Conservation (phyloP, 768 basidiomycete genomes). For the Chalciporus piperatus region DNA sequence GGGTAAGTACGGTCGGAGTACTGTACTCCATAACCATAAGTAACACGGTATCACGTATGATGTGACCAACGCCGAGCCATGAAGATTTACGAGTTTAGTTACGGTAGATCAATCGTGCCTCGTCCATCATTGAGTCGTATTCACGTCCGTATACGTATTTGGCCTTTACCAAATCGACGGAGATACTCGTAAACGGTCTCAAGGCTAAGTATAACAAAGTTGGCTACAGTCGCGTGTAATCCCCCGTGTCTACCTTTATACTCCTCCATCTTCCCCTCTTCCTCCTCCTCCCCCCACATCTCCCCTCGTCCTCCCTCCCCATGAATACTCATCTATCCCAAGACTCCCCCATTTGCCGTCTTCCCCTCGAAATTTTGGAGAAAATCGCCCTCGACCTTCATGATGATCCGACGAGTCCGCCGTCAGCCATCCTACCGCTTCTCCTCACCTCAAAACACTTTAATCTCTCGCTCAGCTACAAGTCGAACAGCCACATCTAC, state of each 20-base stretch:
- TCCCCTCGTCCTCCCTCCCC: constrained; percentile 13
- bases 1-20: too few relatives aligned
- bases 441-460: constrained; percentile 43
- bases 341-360: constrained; percentile 21
- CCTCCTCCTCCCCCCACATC: constrained; percentile 3
- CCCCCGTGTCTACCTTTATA: not conserved
- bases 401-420: constrained; percentile 17
- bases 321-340: constrained; percentile 14
- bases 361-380: constrained; percentile 49
- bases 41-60: not conserved
- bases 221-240: constrained; percentile 1
- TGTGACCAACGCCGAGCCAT: not conserved
- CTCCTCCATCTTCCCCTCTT: not conserved
- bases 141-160: not conserved
- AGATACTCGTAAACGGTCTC: constrained; percentile 6
- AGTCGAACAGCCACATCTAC: constrained; percentile 38
- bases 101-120: constrained; percentile 1
- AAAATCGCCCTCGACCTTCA: constrained; percentile 48
- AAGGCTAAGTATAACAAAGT: constrained; percentile 9
- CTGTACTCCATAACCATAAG: too few relatives aligned
- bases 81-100: not conserved
- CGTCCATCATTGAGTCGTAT: not conserved
- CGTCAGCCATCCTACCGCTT: constrained; percentile 46
- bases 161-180: constrained; percentile 10
- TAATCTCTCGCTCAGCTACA: constrained; percentile 32